Base-by-base conservation (phyloP, 192 early-diverging fungal species). In the Radiomyces spectabilis region DNA sequence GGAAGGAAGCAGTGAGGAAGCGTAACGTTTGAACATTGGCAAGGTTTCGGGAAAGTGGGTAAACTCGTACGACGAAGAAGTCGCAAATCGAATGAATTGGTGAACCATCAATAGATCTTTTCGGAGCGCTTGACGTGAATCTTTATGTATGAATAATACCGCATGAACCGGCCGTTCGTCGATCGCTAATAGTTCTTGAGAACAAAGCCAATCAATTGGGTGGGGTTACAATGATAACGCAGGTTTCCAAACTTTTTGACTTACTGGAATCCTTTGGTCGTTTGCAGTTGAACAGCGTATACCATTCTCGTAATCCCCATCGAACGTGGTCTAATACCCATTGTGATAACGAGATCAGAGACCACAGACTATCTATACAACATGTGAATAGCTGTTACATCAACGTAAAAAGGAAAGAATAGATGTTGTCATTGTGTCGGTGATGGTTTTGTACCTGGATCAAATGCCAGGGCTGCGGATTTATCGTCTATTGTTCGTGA, bases 291-390 rank as follows among this genome's bases (percentile, higher is more conserved):
- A 66, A 55, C 16, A 66, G 25, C n/a, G 56, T 15, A 44, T 48
- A 51, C 64, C 64, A 66, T 30, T 59, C 56, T 29, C 47, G 56
- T 34, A 66, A 41, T 7, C 54, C 38, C 41, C 51, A 48, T 16
- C 53, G 35, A 29, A 59, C 31, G 32, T 60, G 60, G 18, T 66
- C 64, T 27, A 59, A 40, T 6, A 38, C 42, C 64, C 64, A 66
- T 4, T 24, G 41, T 0, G 64, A 40, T n/a, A 66, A 50, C 27
- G 56, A 47, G 26, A 66, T 47, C 15, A 66, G 16, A 8, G 64
- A 59, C 57, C 57, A 66, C 16, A 66, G 27, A 24, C 37, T 35
- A 37, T 59, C 62, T 64, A 41, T 21, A 37, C n/a, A n/a, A n/a
- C n/a, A n/a, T n/a, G n/a, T n/a, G n/a, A n/a, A n/a, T n/a, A n/a